Conservation (phyloP, 2,329 filamentous ascomycete species). For the Sporothrix inflata region DNA sequence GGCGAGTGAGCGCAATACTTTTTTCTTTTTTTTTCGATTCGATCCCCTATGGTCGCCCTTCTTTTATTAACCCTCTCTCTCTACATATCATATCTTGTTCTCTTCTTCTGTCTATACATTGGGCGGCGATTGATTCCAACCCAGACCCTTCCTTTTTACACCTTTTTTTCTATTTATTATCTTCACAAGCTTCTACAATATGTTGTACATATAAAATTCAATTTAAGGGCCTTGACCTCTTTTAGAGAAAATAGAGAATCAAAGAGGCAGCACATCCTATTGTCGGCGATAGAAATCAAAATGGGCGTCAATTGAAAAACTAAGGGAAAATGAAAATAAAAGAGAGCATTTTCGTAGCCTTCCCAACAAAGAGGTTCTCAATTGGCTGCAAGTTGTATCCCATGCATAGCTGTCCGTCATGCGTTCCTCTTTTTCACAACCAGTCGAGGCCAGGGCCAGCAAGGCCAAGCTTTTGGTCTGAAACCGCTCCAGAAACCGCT, state of each 20-base stretch:
- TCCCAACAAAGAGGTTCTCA: neutral
- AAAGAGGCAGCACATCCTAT: neutral
- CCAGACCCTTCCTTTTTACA: neutral
- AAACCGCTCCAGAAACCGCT: conserved; percentile 21
- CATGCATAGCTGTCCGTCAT: neutral
- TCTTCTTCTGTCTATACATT: conserved; percentile 19
- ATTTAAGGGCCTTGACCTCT: neutral
- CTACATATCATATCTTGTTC: neutral
- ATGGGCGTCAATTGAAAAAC: too few relatives aligned
- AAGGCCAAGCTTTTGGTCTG: conserved; percentile 12
- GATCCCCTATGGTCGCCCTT: neutral
- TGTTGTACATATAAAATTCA: conserved; percentile 18
- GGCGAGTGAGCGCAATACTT: neutral
- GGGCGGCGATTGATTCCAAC: conserved; percentile 18
- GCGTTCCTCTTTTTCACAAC: neutral
- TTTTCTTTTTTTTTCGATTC: neutral
- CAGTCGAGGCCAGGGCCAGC: neutral
- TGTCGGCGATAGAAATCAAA: neutral
- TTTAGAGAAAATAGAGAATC: neutral
- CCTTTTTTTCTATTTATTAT: neutral
- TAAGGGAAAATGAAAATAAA: neutral
- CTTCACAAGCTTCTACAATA: neutral
- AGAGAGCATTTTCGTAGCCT: neutral
- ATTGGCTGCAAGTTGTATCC: neutral
- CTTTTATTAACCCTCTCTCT: neutral